Evolutionary conservation across 352 stramenopile species (phyloP).

Genomic region (Globisporangium cylindrosporum): DNA sequence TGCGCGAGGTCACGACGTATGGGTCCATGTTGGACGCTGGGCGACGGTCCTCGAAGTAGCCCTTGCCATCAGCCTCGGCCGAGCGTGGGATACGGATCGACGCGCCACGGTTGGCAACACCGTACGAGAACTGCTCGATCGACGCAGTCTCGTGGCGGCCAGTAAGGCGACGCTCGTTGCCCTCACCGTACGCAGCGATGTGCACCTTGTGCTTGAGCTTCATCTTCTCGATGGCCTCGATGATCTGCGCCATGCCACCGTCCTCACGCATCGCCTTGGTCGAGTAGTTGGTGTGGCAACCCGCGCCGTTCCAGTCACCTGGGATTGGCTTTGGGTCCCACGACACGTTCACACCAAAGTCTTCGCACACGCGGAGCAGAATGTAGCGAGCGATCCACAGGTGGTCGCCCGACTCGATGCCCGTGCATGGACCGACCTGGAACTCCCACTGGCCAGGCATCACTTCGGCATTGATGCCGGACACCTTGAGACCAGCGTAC

Average conservation of each 20-base stretch:
- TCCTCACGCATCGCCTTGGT: slow-evolving; percentile 96
- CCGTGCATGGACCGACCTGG: slow-evolving; percentile 95
- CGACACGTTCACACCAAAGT: slow-evolving; percentile 97
- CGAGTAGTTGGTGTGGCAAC: slow-evolving; percentile 96
- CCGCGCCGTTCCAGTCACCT: slow-evolving; percentile 97
- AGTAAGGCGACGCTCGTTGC: slow-evolving; percentile 96
- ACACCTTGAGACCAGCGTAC: slow-evolving; percentile 95
- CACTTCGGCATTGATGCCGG: slow-evolving; percentile 97
- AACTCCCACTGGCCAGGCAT: slow-evolving; percentile 98
- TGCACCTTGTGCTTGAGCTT: slow-evolving; percentile 96
- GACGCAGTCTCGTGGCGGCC: slow-evolving; percentile 95
- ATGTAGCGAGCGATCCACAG: slow-evolving; percentile 98
- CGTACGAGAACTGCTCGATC: slow-evolving; percentile 96
- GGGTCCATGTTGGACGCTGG: slow-evolving; percentile 98
- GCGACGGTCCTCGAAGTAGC: slow-evolving; percentile 95
- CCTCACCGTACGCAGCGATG: slow-evolving; percentile 95
- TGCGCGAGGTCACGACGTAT: slow-evolving; percentile 96
- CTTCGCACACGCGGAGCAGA: slow-evolving; percentile 95
- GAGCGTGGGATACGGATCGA: slow-evolving; percentile 91
- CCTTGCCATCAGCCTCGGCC: slow-evolving; percentile 89
- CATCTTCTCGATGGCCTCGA: slow-evolving; percentile 97
- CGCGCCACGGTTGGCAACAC: slow-evolving; percentile 96
- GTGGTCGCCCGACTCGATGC: slow-evolving; percentile 96
- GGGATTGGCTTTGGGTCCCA: slow-evolving; percentile 98
- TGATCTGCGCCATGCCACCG: slow-evolving; percentile 92